Conservation (phyloP, 805 yeast genomes). For the Candida morakotiae region DNA sequence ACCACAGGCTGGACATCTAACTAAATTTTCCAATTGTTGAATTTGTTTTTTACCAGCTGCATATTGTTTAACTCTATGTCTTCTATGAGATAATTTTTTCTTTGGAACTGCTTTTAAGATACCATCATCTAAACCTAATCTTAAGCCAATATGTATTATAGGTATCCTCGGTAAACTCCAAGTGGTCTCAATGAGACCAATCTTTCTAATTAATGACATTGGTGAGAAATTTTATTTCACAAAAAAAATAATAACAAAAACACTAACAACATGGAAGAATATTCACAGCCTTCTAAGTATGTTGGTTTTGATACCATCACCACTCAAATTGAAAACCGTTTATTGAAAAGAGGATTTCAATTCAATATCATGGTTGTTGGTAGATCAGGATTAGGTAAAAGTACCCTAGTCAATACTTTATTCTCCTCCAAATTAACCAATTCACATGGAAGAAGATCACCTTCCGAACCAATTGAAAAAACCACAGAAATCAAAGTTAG, state of each 20-base stretch:
- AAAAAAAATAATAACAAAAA: neutral
- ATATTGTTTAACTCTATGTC: slow-evolving; percentile 77
- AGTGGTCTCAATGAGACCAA: neutral
- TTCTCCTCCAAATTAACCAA: slow-evolving; percentile 78
- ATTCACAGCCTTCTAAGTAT: slow-evolving; percentile 60
- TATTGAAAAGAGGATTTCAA: slow-evolving; percentile 89
- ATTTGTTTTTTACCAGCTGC: slow-evolving; percentile 82
- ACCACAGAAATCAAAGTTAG: slow-evolving; percentile 81
- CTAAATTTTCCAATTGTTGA: slow-evolving; percentile 69
- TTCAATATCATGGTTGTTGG: slow-evolving; percentile 94
- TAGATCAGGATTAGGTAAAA: slow-evolving; percentile 86
- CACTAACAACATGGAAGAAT: neutral
- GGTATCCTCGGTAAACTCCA: slow-evolving; percentile 10
- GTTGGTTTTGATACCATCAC: slow-evolving; percentile 98
- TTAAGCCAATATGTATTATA: slow-evolving; percentile 13
- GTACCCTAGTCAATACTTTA: slow-evolving; percentile 86
- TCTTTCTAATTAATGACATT: neutral
- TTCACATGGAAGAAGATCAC: slow-evolving; percentile 65
- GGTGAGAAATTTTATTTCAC: too few species aligned
- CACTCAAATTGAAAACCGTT: slow-evolving; percentile 86
- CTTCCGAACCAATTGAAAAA: slow-evolving; percentile 71
- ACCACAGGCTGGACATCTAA: slow-evolving; percentile 95
- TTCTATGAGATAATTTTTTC: slow-evolving; percentile 84
- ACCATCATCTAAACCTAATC: slow-evolving; percentile 54
- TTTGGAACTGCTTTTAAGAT: slow-evolving; percentile 87